Evolutionary conservation across 805 yeast genomes (phyloP), one percentile per base, ranked within the genome.

Genomic region (Saccharomycopsis oosterbeekiorum): DNA sequence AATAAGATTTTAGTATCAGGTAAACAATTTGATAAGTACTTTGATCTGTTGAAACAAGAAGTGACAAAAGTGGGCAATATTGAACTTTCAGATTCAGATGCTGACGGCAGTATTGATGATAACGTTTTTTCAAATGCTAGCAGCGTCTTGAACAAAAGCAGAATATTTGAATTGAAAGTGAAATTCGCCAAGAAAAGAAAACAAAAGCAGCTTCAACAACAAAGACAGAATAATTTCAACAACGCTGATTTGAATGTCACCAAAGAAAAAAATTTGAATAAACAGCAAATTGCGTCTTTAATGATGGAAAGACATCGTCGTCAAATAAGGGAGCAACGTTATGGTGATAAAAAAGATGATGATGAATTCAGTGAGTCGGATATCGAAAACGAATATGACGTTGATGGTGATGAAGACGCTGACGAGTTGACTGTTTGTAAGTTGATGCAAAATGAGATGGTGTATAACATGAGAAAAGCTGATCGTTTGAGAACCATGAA

Each of bases 391-490:
- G 57, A 59, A 12, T 37, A 36, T 29, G 61, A 40, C 15, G 12
- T 5, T 26, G 42, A 26, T 14, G 11, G n/a, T 14, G 42, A 36
- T 42, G 51, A 29, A 11, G 61, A 37, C n/a, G 19, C 36, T 14
- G 57, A 51, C 11, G 64, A 59, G 12, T 21, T 60, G 8, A 53
- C 60, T 34, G 58, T 60, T 21, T 51, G 59, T 19, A 60, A 39
- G 36, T 61, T 63, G 36, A 34, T 61, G 41, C 59, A 61, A 17
- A 59, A 58, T 26, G 60, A 55, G n/a, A 42, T 63, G 65, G 57
- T 43, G 2, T 63, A 60, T 50, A 53, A 60, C 15, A 17, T 59
- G 39, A 43, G 54, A 19, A 60, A 59, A 34, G 57, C 42, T 34
- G 62, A 63, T 26, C 59, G 58, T 51, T 11, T 39, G 15, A 58